These are phyloP conservation scores for Rhizopogon sp. DNA, from an alignment of 768 basidiomycete species.

Conservation along the genomic window DNA sequence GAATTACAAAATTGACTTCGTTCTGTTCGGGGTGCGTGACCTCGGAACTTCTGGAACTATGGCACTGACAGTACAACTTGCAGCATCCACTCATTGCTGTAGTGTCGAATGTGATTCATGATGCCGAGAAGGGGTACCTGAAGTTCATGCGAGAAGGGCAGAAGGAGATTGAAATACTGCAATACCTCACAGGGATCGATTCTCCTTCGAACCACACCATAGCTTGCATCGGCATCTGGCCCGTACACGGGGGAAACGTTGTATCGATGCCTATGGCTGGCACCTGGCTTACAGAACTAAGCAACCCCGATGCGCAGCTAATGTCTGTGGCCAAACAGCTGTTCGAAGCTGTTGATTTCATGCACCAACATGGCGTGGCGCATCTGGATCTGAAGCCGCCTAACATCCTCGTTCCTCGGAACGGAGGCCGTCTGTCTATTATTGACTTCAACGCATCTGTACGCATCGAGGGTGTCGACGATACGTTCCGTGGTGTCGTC, in stretches of 20 bases:
- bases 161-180: slow-evolving; percentile 5
- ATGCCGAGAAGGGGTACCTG: slow-evolving; percentile 3
- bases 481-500: not conserved
- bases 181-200: slow-evolving; percentile 1
- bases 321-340: not conserved
- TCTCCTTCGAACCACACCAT: slow-evolving; percentile 10
- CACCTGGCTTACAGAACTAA: not conserved
- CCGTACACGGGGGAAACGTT: not conserved
- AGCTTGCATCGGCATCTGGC: not conserved
- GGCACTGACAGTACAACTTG: not conserved
- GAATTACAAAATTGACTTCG: not conserved
- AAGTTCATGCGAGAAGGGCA: slow-evolving; percentile 4
- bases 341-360: slow-evolving; percentile 3
- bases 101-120: not conserved
- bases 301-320: not conserved
- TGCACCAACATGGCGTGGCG: slow-evolving; percentile 11
- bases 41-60: not conserved
- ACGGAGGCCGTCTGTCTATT: not conserved
- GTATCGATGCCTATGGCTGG: not conserved
- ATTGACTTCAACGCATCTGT: slow-evolving; percentile 1
- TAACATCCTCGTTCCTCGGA: slow-evolving; percentile 5
- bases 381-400: slow-evolving; percentile 14
- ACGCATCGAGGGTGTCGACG: not conserved
- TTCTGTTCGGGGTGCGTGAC: not conserved
- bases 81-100: slow-evolving; percentile 11